Evolutionary conservation across 2,329 filamentous ascomycete species (phyloP), one percentile per base, ranked within the genome.

Genomic region (Sclerotinia sclerotiorum): DNA sequence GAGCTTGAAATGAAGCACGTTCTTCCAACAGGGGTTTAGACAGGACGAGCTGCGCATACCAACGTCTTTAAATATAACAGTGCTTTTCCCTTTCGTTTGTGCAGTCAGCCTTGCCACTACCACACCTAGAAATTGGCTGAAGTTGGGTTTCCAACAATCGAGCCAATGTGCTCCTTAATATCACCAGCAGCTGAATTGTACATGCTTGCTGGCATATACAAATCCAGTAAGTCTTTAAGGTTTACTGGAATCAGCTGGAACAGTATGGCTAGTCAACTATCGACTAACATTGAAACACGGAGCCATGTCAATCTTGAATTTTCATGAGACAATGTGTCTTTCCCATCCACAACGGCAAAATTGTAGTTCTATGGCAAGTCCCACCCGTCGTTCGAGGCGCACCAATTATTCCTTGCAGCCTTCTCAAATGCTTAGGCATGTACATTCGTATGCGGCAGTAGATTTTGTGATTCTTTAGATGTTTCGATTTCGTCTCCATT

Each of bases 1-100:
- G 21, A 62, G 49, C 21, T 61, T 29, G 29, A 39, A 8, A 39
- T 62, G 24, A 42, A 67, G 56, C 65, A 54, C 65, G 48, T 67
- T 62, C 35, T 52, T 57, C 15, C 5, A 29, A 62, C 11, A 35
- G 21, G 35, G 10, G 8, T 29, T 62, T 42, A 21, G 21, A 54
- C 32, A 55, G 48, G 35, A 29, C 3, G 7, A 55, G 27, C 46
- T 39, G n/a, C 10, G 21, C 5, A 7, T 39, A 51, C 3, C 4
- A 11, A 51, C 17, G 24, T 32, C 29, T 35, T 49, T 5, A 24
- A 10, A 49, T 35, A 49, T 17, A 49, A 35, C 27, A 35, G 42
- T 49, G 5, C 44, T 35, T 11, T 58, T 15, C 21, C n/a, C 24
- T n/a, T 44, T 11, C 15, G 5, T 17, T 58, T 24, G 35, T 27